Base-by-base conservation (phyloP, 1,284 basidiomycete species). In the Earliella scabrosa region DNA sequence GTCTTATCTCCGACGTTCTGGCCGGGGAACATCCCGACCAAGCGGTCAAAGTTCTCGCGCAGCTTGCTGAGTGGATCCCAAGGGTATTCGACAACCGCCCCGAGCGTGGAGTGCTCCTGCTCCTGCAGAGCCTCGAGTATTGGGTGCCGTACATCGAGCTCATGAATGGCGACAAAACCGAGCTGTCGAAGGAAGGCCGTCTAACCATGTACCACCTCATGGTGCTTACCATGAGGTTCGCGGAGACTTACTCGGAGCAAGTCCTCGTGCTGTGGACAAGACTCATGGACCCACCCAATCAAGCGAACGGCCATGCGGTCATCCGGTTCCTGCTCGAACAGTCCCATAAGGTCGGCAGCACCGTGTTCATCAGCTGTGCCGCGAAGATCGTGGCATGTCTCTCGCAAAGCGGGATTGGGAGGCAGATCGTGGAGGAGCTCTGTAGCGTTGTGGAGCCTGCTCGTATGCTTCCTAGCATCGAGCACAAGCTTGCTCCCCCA, bases 271-370 rank as follows among this genome's bases (percentile, higher is more conserved):
- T 97, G 18, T 95, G 95, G 88, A 81, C 81, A 18, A 85, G 85
- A 53, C 74, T 95, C 4, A 88, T 92, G 2, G 85, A 90, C 50
- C 75, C 83, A 3, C 83, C 88, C 14, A 81, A 88, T 65, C 80
- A 86, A 53, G 77, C 81, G 14, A 95, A 95, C 64, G 91, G 90
- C 0, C 88, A 88, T 58, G 91, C 92, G 0, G 81, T 95, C 20
- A 80, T 93, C 51, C 85, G 89, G 43, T 97, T 95, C 72, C 75
- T 97, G 3, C 80, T 97, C 41, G 92, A 95, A 62, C 93, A 97
- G 66, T 91, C 92, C 0, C 87, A 91, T 52, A 92, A 90, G 72
- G 87, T 95, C 40, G 88, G 91, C 27, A 93, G 85, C 62, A 81
- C 83, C 4, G 82, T 87, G 10, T 97, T 94, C 68, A 83, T 96